Percentiles rank a stretch among this genome's conserved stretches.
Conservation (phyloP, 148 eudicot genomes). For the Cornus kousa region DNA sequence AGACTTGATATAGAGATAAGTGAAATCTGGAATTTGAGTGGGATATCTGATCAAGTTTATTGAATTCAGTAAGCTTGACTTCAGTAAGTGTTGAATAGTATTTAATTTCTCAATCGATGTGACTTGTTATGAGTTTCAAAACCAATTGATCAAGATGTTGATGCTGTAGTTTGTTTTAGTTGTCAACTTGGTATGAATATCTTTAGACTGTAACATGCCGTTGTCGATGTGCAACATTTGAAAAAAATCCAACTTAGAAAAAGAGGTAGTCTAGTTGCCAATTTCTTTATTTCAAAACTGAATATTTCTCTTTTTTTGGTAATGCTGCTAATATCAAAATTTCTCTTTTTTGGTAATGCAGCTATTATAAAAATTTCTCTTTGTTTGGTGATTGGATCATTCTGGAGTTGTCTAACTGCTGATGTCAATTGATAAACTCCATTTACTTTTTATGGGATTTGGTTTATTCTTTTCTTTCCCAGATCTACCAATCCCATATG, state of each 20-base stretch:
- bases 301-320: background rate
- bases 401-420: background rate
- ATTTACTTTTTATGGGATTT: background rate
- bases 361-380: too few relatives aligned
- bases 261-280: background rate
- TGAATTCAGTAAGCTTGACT: too few relatives aligned
- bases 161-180: background rate
- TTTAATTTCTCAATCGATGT: background rate
- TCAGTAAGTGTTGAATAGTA: background rate
- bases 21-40: too few relatives aligned
- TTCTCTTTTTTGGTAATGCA: background rate
- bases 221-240: background rate
- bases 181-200: background rate
- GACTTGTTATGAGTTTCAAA: background rate
- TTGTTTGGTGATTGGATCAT: too few relatives aligned
- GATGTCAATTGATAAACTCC: too few relatives aligned
- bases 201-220: background rate
- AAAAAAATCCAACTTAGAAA: background rate
- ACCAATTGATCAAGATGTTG: background rate
- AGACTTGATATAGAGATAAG: too few relatives aligned
- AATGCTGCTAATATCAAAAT: background rate
- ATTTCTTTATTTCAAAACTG: background rate
- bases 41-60: too few relatives aligned
- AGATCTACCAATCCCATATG: background rate
- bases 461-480: background rate